These are phyloP conservation scores for Mycena polygramma DNA, from an alignment of 768 basidiomycete genomes.

Conservation along the genomic window DNA sequence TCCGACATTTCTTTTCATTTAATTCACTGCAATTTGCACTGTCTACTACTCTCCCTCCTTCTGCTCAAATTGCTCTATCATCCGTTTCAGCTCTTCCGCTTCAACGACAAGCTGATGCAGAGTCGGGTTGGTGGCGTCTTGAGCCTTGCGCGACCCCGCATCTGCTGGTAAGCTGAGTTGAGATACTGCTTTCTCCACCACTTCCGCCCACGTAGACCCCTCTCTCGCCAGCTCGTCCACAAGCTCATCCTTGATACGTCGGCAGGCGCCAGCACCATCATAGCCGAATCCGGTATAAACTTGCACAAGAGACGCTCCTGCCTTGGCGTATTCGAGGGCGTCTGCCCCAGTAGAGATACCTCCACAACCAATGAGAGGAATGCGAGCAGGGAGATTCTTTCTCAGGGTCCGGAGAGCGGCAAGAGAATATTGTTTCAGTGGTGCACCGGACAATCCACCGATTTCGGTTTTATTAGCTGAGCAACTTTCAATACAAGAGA, in stretches of 20 bases:
- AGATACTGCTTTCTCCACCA: slow-evolving; percentile 71
- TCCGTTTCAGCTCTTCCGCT: slow-evolving; percentile 57
- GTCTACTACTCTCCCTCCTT: slow-evolving; percentile 37
- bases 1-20: not conserved
- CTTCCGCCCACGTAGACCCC: slow-evolving; percentile 80
- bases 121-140: slow-evolving; percentile 39
- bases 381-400: slow-evolving; percentile 78
- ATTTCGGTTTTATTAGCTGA: slow-evolving; percentile 74
- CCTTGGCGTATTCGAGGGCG: slow-evolving; percentile 88
- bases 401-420: slow-evolving; percentile 82
- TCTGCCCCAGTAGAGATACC: slow-evolving; percentile 90
- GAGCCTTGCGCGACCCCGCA: not conserved
- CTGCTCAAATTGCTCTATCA: slow-evolving; percentile 58
- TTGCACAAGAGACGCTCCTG: slow-evolving; percentile 93
- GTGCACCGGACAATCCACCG: slow-evolving; percentile 93
- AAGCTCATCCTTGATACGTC: slow-evolving; percentile 94
- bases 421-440: slow-evolving; percentile 85
- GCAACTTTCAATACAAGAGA: slow-evolving; percentile 14
- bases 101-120: slow-evolving; percentile 59
- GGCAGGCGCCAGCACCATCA: slow-evolving; percentile 86
- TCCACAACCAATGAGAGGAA: slow-evolving; percentile 94
- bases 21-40: not conserved
- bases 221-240: slow-evolving; percentile 69
- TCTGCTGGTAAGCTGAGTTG: slow-evolving; percentile 62
- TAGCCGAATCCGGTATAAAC: slow-evolving; percentile 94